Evolutionary conservation across 2,329 filamentous ascomycete species (phyloP), one percentile per base, ranked within the genome.

Genomic region (Penicillium occitanis): DNA sequence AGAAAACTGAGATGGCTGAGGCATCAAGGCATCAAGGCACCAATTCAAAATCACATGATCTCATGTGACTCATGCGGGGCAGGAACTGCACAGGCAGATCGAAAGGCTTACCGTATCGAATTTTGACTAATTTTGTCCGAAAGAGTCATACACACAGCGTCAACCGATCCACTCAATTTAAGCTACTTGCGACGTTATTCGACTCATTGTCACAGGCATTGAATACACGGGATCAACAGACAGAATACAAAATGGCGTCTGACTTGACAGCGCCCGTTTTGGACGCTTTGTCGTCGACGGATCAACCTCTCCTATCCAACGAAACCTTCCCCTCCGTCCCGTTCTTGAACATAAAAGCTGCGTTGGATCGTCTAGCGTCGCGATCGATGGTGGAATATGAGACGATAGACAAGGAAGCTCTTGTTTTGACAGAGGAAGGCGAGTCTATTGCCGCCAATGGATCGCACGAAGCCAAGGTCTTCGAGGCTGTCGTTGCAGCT

Each of bases 381-480:
- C 87, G 94, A 72, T 89, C 88, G 61, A 97, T 97, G 92, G 84
- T 98, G 69, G 84, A 86, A 70, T 97, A 97, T 80, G 88, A 96
- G 72, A 90, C 91, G 57, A 85, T 92, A 68, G 93, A 97, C 71
- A 84, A 85, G 62, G 92, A 97, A 76, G 88, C 93, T 74, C 86
- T 90, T 14, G 73, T 89, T 42, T 82, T 98, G 37, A 95, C 96
- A 67, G 80, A 86, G 35, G 91, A 94, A 75, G 91, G 87, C 13
- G 83, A 91, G 75, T 83, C 86, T 70, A 91, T 94, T 74, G 89
- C 87, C 44, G 84, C 85, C 72, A 87, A 91, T 79, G 91, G 91
- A 67, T 92, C 90, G 74, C 91, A 93, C 79, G 91, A 94, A 78
- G 91, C 90, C 67, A 90, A 90, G 69, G 91, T 94, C 66, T 94